phyloP scores from a whole-genome alignment of 2,329 filamentous ascomycete species.

The Coniochaeta ligniaria region DNA sequence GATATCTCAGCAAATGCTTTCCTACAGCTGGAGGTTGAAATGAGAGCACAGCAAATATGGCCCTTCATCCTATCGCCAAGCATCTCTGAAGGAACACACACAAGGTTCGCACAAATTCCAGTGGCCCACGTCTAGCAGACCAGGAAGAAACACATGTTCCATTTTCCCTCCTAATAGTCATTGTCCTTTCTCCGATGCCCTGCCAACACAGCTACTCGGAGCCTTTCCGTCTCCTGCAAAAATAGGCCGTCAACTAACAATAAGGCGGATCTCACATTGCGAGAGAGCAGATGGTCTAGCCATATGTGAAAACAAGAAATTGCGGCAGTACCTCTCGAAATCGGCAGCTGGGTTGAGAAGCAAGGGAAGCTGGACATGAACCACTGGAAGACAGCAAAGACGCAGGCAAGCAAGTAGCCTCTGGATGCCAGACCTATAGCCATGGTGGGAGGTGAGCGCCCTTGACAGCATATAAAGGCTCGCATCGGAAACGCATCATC shows the following conservation, averaged over 20 bases:
- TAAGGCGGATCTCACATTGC: background rate
- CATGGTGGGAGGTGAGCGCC: background rate
- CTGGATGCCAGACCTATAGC: background rate
- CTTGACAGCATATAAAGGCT: background rate
- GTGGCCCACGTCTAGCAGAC: background rate
- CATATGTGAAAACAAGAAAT: background rate
- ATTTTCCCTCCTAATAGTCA: background rate
- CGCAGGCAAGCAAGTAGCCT: background rate
- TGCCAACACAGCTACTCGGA: background rate
- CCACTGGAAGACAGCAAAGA: too few species aligned
- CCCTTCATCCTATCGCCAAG: background rate
- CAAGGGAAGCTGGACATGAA: too few species aligned
- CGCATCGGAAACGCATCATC: constrained; percentile 26
- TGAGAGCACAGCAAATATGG: background rate
- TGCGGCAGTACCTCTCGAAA: background rate
- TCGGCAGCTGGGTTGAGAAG: background rate
- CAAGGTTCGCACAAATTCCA: background rate
- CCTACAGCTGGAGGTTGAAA: background rate
- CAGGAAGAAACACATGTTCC: background rate
- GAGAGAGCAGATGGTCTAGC: background rate
- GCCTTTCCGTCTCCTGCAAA: background rate
- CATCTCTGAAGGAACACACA: background rate
- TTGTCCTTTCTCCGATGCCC: background rate
- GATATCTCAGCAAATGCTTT: background rate
- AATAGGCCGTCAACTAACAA: background rate